phyloP scores from a whole-genome alignment of 2,329 filamentous ascomycete genomes.

The Ploettnerulaceae sp. region DNA sequence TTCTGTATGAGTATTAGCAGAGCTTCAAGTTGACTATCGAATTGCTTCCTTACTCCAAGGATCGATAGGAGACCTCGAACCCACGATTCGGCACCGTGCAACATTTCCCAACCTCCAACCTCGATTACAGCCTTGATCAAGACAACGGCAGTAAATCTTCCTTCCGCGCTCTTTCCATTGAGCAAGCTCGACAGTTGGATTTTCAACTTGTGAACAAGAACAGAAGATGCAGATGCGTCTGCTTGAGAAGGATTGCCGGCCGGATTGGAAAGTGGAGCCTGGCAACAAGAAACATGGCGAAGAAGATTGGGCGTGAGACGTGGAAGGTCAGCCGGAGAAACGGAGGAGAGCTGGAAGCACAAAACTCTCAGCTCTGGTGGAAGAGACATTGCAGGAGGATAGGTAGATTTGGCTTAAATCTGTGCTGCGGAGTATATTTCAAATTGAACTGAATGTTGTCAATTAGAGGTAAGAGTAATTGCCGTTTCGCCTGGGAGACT shows the following conservation, averaged over 20 bases:
- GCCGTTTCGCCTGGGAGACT: too few species aligned
- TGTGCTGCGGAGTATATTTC: background rate
- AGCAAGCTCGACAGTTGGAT: slow-evolving; percentile 73
- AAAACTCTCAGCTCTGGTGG: slow-evolving; percentile 59
- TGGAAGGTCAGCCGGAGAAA: slow-evolving; percentile 68
- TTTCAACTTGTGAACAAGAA: slow-evolving; percentile 77
- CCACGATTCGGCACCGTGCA: slow-evolving; percentile 71
- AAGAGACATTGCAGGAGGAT: slow-evolving; percentile 28
- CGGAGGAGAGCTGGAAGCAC: slow-evolving; percentile 65
- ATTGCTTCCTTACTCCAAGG: slow-evolving; percentile 51
- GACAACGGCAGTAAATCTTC: slow-evolving; percentile 71
- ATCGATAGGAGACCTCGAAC: slow-evolving; percentile 70
- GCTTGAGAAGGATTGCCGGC: slow-evolving; percentile 57
- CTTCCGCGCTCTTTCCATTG: slow-evolving; percentile 68
- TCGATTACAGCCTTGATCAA: slow-evolving; percentile 79
- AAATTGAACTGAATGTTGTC: too few species aligned
- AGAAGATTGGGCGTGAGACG: slow-evolving; percentile 66
- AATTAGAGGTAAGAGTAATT: too few species aligned
- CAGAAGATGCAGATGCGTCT: slow-evolving; percentile 56
- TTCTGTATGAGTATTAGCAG: slow-evolving; percentile 48
- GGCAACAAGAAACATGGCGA: slow-evolving; percentile 52
- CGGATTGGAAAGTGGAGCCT: slow-evolving; percentile 56
- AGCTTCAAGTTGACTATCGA: background rate
- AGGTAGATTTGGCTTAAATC: too few species aligned
- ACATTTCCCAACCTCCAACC: slow-evolving; percentile 75